These are phyloP conservation scores for Coleophoma crateriformis DNA, from an alignment of 2,329 filamentous ascomycete species.

Conservation along the genomic window DNA sequence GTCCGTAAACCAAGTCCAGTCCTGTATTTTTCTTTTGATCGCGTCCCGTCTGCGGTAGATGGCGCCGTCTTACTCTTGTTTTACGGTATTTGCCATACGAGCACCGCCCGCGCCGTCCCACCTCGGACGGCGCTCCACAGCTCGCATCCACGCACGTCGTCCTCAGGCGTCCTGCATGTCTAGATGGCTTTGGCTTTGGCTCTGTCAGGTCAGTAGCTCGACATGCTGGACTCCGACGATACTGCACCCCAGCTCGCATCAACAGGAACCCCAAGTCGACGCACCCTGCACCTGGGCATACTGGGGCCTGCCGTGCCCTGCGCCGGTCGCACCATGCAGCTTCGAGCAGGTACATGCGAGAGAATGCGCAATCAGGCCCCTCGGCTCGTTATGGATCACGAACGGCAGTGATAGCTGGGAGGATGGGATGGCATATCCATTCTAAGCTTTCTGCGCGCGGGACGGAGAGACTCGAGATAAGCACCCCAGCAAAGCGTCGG, in stretches of 20 bases:
- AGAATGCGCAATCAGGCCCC: no score
- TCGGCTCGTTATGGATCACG: no score
- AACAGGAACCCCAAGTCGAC: neutral
- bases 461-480: neutral
- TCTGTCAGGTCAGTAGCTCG: neutral
- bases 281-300: no score
- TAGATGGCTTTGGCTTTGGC: neutral
- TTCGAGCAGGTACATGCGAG: slow-evolving; percentile 4
- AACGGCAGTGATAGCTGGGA: neutral
- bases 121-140: no score
- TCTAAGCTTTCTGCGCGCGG: neutral
- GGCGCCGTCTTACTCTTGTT: no score
- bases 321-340: neutral
- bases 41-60: no score
- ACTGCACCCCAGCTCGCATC: neutral
- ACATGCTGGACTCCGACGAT: neutral
- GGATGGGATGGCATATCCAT: neutral
- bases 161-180: neutral
- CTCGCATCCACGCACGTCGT: no score
- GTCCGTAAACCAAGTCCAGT: no score
- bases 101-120: no score
- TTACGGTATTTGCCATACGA: no score
- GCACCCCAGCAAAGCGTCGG: neutral
- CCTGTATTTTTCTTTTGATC: no score
- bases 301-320: neutral